Percentiles rank a stretch among this genome's conserved stretches.
phyloP scores from a whole-genome alignment of 345 rosid species.

The Cardamine resedifolia region DNA sequence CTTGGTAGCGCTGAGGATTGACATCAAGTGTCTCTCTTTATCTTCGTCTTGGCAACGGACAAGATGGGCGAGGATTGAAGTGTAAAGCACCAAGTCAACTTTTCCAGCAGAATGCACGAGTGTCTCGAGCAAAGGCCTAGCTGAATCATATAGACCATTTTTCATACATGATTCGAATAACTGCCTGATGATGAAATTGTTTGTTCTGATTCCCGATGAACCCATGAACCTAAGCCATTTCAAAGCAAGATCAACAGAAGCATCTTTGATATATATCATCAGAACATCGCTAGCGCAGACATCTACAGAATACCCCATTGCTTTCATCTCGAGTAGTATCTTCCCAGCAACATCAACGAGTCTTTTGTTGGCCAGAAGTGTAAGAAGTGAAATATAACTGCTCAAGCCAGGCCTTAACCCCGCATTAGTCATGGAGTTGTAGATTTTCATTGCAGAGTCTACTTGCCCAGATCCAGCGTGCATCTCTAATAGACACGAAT shows the following conservation, averaged over 20 bases:
- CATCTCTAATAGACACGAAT: slow-evolving; percentile 92
- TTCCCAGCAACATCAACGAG: slow-evolving; percentile 95
- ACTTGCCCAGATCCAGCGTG: slow-evolving; percentile 90
- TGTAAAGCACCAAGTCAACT: slow-evolving; percentile 93
- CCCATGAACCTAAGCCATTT: slow-evolving; percentile 96
- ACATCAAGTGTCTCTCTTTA: slow-evolving; percentile 86
- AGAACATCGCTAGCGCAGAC: slow-evolving; percentile 94
- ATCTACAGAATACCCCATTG: slow-evolving; percentile 89
- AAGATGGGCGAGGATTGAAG: slow-evolving; percentile 90
- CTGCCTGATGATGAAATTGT: slow-evolving; percentile 89
- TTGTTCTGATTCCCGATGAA: slow-evolving; percentile 87
- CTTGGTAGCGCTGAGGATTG: slow-evolving; percentile 73
- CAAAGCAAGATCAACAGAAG: slow-evolving; percentile 84
- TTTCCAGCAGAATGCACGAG: slow-evolving; percentile 77
- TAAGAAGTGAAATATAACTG: slow-evolving; percentile 73
- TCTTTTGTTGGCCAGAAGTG: slow-evolving; percentile 83
- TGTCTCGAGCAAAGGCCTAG: slow-evolving; percentile 89
- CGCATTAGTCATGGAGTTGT: slow-evolving; percentile 92
- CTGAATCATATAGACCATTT: slow-evolving; percentile 75
- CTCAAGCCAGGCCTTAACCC: slow-evolving; percentile 89
- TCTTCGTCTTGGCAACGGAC: slow-evolving; percentile 91
- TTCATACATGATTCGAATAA: slow-evolving; percentile 96
- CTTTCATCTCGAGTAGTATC: slow-evolving; percentile 91
- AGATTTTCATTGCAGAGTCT: slow-evolving; percentile 90
- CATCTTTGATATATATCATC: slow-evolving; percentile 94